Conservation (phyloP, 208 protist species). For the Naegleria lovaniensis region DNA sequence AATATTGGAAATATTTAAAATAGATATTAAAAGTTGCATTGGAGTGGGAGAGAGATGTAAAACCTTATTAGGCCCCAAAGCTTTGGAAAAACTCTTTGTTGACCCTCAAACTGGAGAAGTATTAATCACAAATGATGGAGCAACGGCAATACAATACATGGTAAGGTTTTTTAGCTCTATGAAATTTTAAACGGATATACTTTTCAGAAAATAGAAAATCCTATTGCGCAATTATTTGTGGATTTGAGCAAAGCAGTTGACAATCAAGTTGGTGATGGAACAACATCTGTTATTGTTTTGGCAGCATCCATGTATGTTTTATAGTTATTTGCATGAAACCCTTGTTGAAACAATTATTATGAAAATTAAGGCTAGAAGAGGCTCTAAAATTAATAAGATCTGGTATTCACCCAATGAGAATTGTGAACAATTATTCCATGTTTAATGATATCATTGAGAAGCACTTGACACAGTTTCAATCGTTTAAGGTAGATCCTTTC, state of each 20-base stretch:
- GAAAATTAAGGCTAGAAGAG: neutral
- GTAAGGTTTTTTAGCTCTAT: slow-evolving; percentile 77
- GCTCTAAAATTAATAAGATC: neutral
- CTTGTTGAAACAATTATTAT: too few species aligned
- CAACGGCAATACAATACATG: slow-evolving; percentile 93
- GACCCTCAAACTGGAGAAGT: slow-evolving; percentile 75
- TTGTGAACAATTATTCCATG: neutral
- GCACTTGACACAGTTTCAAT: neutral
- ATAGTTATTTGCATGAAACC: neutral
- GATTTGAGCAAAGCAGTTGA: slow-evolving; percentile 97
- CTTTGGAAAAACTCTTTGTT: slow-evolving; percentile 96
- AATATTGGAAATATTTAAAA: neutral
- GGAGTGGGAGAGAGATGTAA: neutral
- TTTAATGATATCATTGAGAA: neutral
- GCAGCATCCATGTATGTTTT: slow-evolving; percentile 54
- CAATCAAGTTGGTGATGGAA: slow-evolving; percentile 99
- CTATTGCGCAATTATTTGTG: slow-evolving; percentile 40
- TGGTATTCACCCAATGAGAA: neutral
- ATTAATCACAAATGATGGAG: slow-evolving; percentile 99
- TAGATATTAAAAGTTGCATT: neutral
- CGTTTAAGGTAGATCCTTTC: neutral
- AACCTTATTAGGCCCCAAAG: slow-evolving; percentile 85
- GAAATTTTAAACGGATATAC: slow-evolving; percentile 88
- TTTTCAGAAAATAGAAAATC: neutral
- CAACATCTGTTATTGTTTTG: slow-evolving; percentile 97